These are phyloP conservation scores for Bruguiera sexangula DNA, from an alignment of 345 rosid species.

Conservation along the genomic window DNA sequence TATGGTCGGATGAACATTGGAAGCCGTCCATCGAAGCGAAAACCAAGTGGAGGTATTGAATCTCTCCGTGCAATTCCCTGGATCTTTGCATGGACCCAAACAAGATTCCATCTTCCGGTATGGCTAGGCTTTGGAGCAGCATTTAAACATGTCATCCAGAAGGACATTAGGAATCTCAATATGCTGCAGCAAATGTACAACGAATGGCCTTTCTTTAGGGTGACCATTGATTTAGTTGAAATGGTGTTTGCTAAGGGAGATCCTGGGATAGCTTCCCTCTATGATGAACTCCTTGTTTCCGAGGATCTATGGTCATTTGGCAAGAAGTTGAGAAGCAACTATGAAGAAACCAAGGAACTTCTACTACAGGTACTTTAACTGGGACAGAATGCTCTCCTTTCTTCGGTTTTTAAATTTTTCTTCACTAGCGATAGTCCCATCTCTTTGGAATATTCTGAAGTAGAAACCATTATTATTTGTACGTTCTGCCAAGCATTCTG, in stretches of 20 bases:
- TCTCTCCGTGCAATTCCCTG: constrained; percentile 98
- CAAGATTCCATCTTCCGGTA: constrained; percentile 96
- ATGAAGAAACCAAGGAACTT: constrained; percentile 75
- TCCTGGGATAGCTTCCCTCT: constrained; percentile 83
- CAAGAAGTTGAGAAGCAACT: constrained; percentile 57
- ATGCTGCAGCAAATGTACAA: constrained; percentile 92
- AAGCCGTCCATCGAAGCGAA: constrained; percentile 93
- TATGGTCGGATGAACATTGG: constrained; percentile 99
- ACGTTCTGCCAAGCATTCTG: no score
- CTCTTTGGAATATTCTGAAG: no score
- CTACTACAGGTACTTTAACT: constrained; percentile 67
- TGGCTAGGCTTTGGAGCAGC: constrained; percentile 99
- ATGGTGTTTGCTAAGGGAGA: constrained; percentile 99
- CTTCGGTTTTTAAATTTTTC: background rate
- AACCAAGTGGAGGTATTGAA: constrained; percentile 95
- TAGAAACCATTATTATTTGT: no score
- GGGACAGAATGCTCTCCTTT: background rate
- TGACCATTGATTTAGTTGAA: constrained; percentile 91
- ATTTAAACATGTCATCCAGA: constrained; percentile 60
- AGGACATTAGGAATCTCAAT: constrained; percentile 68
- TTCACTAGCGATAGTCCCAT: background rate
- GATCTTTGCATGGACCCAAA: constrained; percentile 99
- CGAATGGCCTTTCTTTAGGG: constrained; percentile 93
- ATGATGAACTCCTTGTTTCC: constrained; percentile 86
- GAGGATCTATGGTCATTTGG: constrained; percentile 79